Evolutionary conservation across 2,329 filamentous ascomycete genomes (phyloP).

Genomic region (Alternaria panax): DNA sequence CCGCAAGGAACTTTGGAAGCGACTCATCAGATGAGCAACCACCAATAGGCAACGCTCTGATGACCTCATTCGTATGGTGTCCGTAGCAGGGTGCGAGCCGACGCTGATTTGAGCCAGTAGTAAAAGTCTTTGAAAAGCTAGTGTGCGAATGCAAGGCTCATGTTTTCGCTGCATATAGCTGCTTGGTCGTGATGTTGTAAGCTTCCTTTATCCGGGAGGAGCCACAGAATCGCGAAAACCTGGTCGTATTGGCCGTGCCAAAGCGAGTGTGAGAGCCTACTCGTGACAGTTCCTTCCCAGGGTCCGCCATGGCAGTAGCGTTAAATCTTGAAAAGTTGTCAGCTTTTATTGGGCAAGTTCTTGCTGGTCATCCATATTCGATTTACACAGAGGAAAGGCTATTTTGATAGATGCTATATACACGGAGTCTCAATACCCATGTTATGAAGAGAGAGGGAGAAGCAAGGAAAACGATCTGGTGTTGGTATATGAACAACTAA

Average conservation of each 20-base stretch:
- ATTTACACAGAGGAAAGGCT: neutral
- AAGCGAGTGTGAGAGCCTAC: neutral
- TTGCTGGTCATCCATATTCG: neutral
- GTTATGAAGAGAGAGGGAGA: neutral
- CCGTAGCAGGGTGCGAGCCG: neutral
- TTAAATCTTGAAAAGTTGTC: neutral
- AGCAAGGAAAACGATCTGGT: slow-evolving; percentile 3
- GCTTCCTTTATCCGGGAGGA: neutral
- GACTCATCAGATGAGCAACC: neutral
- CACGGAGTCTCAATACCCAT: neutral
- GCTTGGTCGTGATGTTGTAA: neutral
- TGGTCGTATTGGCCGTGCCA: neutral
- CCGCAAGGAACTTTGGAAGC: neutral
- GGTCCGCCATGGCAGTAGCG: neutral
- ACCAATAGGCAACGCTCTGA: neutral
- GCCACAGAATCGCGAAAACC: neutral
- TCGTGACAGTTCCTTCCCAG: neutral
- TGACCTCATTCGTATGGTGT: neutral
- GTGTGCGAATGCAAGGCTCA: neutral
- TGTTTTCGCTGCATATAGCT: neutral
- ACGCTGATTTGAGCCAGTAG: neutral
- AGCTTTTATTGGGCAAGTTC: neutral
- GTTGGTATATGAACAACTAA: slow-evolving; percentile 5
- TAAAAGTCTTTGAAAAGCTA: neutral
- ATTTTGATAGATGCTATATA: neutral